Base-by-base conservation (phyloP, 1,284 basidiomycete species). In the Peniophora sp. region DNA sequence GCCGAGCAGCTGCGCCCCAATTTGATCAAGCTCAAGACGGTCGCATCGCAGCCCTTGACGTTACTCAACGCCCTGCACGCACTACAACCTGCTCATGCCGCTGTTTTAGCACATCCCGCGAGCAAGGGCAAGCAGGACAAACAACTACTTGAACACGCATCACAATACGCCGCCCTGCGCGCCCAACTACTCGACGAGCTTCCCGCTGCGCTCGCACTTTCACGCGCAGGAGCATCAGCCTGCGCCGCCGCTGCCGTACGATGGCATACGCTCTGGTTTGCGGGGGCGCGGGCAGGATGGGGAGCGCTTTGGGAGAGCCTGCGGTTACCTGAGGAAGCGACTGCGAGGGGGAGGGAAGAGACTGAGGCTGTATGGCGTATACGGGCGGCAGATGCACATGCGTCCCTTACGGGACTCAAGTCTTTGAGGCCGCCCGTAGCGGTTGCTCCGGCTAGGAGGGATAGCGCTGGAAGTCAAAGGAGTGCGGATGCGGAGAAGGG, bases 231-330 rank as follows among this genome's bases (percentile, higher is more conserved):
- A 12, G 69, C 87, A 27, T 69, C 69, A 0, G 60, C 70, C 2
- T 72, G 73, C 50, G 69, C 85, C 0, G 59, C 69, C 2, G 69
- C 75, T 34, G 68, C 89, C 17, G 74, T 75, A 0, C 63, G 65
- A 2, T 73, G 79, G 56, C 86, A 90, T 63, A 70, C 69, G 2
- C 62, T 65, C 16, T 87, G 83, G 58, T 90, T 78, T 69, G 55
- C 61, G 20, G 75, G 76, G 38, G 73, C 83, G 5, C 70, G 75
- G 41, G 77, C 79, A 48, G 67, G 74, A 36, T 91, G 88, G 88
- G 72, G 71, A 0, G 79, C 81, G n/a, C 66, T 90, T 17, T 90
- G 88, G 88, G 83, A 89, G 52, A 84, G 85, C 58, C 69, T 90
- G 41, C 72, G 79, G 35, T 82, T 88, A 10, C 85, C 89, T 38